Percentiles rank a stretch among this genome's conserved stretches.
Conservation (phyloP, 1,284 basidiomycete genomes). For the Ceratobasidium sp. region DNA sequence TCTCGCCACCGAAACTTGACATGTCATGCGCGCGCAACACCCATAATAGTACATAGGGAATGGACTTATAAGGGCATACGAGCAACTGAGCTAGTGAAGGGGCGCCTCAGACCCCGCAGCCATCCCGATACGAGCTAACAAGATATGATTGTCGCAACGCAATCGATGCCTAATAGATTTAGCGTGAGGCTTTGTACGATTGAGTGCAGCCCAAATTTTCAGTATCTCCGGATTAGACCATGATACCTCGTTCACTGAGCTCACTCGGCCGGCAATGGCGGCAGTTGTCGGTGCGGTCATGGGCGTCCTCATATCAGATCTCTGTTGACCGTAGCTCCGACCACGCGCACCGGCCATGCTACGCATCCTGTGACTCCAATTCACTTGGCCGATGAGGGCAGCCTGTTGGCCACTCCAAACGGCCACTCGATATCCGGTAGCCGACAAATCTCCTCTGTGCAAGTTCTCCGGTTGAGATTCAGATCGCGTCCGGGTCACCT, state of each 20-base stretch:
- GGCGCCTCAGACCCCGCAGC: neutral
- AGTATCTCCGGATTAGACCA: neutral
- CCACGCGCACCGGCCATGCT: neutral
- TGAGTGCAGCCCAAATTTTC: neutral
- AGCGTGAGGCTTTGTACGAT: neutral
- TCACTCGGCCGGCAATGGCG: neutral
- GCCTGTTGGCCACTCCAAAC: neutral
- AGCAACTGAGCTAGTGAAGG: neutral
- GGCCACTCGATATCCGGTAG: neutral
- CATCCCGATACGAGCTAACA: neutral
- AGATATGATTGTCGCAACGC: neutral
- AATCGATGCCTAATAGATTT: neutral
- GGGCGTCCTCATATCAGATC: neutral
- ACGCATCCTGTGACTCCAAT: neutral
- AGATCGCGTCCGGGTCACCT: slow-evolving; percentile 6
- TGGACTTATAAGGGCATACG: neutral
- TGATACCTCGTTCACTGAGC: neutral
- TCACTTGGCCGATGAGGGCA: neutral
- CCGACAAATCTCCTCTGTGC: neutral
- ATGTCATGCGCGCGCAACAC: neutral
- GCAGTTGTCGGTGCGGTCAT: neutral
- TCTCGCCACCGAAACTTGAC: too few species aligned
- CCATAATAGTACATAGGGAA: neutral
- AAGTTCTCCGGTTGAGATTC: slow-evolving; percentile 3
- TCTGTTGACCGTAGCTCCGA: neutral